Base-by-base conservation (phyloP, 108 stramenopile genomes). In the Cyclotella sp. region DNA sequence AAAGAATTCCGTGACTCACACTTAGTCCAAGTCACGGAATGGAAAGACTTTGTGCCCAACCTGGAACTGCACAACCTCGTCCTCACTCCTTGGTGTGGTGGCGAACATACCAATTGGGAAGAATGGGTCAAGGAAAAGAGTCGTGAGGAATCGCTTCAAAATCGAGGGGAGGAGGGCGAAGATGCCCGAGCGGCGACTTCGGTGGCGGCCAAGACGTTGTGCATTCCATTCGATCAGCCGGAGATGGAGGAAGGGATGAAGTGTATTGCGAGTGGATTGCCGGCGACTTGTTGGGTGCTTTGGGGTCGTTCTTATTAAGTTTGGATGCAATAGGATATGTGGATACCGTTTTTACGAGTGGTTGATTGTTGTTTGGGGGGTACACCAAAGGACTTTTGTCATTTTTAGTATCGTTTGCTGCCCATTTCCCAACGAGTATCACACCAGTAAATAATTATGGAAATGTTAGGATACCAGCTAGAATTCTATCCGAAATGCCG, bases 1-100 rank as follows among this genome's bases (percentile, higher is more conserved):
- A 86, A 84, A 65, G 78, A 88, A 54, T 93, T 85, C 63, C 93
- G 99, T 24, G 98, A 99, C 76, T 78, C 80, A 13, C 96, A 97
- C 80, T 65, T 98, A 64, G 91, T 94, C 16, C 75, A 91, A 45
- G 97, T 99, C 41, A 96, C 93, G 15, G 95, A 97, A 53, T 99
- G 99, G 99, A 93, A 93, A 63, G 97, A 99, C 81, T 99, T 99
- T 82, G 97, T 98, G 10, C 97, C 98, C 27, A 98, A 95, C 22
- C 86, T 99, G 22, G 96, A 98, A 86, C 72, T 83, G 70, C 88
- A 96, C 82, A 96, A 97, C 72, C 88, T 99, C 28, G 96, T 99
- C 30, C 85, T 99, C 59, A 97, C 99, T 34, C 99, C 99, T 6
- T 99, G 97, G 98, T 96, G 92, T 74, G 93, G 90, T 12, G 90